Conservation (phyloP, 31 red algal species). For the Pterothamnion heteromorphum region DNA sequence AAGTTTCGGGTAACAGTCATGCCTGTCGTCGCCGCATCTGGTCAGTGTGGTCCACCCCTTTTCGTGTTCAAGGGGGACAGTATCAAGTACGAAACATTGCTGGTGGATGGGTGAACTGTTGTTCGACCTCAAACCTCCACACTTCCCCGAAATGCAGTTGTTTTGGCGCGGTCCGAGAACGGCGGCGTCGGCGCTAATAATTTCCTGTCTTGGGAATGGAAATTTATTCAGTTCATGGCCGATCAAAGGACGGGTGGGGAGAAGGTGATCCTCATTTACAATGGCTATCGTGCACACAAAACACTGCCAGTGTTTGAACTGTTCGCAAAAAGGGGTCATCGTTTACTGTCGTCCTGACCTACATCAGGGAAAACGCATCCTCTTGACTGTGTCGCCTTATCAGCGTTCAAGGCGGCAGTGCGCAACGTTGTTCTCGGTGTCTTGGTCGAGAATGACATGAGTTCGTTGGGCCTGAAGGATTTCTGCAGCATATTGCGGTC, state of each 20-base stretch:
- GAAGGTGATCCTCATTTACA: background rate
- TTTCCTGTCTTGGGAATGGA: background rate
- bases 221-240: background rate
- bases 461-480: too few species aligned
- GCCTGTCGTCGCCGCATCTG: background rate
- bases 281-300: background rate
- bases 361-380: background rate
- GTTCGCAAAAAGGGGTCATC: background rate
- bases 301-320: background rate
- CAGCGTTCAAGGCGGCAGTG: background rate
- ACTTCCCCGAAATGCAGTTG: background rate
- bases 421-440: too few species aligned
- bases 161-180: background rate
- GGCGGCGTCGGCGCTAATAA: background rate
- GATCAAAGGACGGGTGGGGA: background rate
- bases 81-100: background rate
- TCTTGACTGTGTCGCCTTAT: background rate
- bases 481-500: too few species aligned
- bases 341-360: background rate
- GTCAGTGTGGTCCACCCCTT: background rate
- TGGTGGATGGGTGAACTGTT: background rate
- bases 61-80: background rate
- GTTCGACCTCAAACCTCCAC: background rate
- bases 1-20: background rate
- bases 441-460: too few species aligned